Evolutionary conservation across 306 rosid species (phyloP).

Genomic region (Quercus robur): DNA sequence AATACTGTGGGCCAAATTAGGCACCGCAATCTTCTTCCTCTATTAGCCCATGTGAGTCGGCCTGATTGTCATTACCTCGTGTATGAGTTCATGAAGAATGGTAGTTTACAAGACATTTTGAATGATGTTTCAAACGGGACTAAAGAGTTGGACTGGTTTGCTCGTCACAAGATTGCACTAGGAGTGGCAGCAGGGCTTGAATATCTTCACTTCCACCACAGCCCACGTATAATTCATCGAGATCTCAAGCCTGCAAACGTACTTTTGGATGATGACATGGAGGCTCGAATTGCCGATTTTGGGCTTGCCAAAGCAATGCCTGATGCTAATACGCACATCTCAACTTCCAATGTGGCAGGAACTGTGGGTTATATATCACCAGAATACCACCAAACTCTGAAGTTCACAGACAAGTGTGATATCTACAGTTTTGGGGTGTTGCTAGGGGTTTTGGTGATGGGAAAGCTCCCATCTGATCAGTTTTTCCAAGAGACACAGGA

Average conservation of each 20-base stretch:
- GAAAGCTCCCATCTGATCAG: slow-evolving; percentile 71
- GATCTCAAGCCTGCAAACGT: slow-evolving; percentile 82
- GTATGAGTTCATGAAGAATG: slow-evolving; percentile 90
- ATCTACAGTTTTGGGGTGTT: slow-evolving; percentile 83
- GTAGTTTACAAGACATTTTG: slow-evolving; percentile 69
- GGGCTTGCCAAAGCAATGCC: slow-evolving; percentile 91
- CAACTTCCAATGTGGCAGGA: slow-evolving; percentile 73
- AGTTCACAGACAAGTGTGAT: slow-evolving; percentile 92
- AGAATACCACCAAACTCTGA: slow-evolving; percentile 80
- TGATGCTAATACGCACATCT: slow-evolving; percentile 63
- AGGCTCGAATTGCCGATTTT: slow-evolving; percentile 91
- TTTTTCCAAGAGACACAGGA: slow-evolving; percentile 63
- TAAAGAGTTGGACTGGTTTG: slow-evolving; percentile 55
- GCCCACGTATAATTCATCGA: slow-evolving; percentile 74
- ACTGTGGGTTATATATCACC: slow-evolving; percentile 89
- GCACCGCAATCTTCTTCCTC: slow-evolving; percentile 78
- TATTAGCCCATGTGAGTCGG: slow-evolving; percentile 70
- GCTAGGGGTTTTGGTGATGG: slow-evolving; percentile 75
- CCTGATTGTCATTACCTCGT: slow-evolving; percentile 84
- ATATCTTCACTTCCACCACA: slow-evolving; percentile 70
- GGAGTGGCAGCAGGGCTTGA: slow-evolving; percentile 87
- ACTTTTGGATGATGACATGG: slow-evolving; percentile 86
- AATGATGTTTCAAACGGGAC: slow-evolving; percentile 28
- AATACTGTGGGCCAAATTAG: slow-evolving; percentile 84
- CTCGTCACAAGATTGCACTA: slow-evolving; percentile 62